Conservation (phyloP, 345 rosid genomes). For the Murraya paniculata region DNA sequence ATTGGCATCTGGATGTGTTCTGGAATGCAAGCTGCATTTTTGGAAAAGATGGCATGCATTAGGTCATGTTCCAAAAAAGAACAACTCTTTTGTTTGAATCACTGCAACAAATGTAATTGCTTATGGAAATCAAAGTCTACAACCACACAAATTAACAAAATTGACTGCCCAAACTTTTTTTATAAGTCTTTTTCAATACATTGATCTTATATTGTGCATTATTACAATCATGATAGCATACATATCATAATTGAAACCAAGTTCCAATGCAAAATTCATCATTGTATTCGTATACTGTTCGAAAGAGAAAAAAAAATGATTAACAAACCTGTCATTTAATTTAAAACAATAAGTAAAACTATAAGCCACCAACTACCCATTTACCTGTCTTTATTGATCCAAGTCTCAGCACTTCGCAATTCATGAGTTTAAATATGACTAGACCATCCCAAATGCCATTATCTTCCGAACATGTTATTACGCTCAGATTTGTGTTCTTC, state of each 20-base stretch:
- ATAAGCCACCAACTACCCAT: background rate
- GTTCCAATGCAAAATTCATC: conserved; percentile 49
- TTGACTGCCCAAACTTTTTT: conserved; percentile 26
- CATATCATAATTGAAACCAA: conserved; percentile 49
- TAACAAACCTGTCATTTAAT: background rate
- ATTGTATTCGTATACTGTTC: conserved; percentile 9
- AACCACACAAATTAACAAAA: conserved; percentile 23
- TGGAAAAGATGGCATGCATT: background rate
- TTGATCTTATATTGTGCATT: conserved; percentile 35
- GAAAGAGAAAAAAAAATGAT: background rate
- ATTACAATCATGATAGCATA: conserved; percentile 40
- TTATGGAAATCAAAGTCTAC: conserved; percentile 15
- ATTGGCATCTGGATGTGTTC: background rate
- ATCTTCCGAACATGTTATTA: background rate
- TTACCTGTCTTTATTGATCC: background rate
- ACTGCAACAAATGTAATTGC: background rate
- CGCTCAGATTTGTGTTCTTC: background rate
- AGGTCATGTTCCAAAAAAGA: conserved; percentile 1
- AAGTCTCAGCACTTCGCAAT: background rate
- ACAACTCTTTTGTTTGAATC: conserved; percentile 12
- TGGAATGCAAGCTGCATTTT: background rate
- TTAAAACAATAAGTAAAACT: background rate
- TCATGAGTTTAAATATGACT: no score
- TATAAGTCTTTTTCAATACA: conserved; percentile 36
- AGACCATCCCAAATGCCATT: background rate